These are phyloP conservation scores for Urochloa ruziziensis DNA, from an alignment of 176 grass and related monocot species.

Conservation along the genomic window DNA sequence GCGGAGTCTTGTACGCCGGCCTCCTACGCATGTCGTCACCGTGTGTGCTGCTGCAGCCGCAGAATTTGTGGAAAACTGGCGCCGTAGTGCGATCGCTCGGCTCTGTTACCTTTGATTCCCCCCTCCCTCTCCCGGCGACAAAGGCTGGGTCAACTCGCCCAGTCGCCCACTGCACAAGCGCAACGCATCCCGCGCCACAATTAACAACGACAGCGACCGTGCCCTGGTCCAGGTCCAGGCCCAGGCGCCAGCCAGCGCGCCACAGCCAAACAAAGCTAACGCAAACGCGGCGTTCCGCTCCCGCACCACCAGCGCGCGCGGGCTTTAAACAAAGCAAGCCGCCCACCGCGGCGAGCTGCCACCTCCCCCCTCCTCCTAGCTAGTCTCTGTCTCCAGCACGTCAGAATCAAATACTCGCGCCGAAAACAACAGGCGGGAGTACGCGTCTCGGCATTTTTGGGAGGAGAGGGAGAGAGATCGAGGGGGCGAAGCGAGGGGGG, in stretches of 20 bases:
- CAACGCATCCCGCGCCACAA: neutral
- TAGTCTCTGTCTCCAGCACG: neutral
- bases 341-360: neutral
- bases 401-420: conserved; percentile 10
- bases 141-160: conserved; percentile 8
- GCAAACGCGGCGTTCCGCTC: conserved; percentile 35
- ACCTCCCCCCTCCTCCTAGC: neutral
- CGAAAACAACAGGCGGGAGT: conserved; percentile 12
- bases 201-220: conserved; percentile 17
- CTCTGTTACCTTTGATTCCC: neutral
- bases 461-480: neutral
- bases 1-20: neutral
- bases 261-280: neutral
- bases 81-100: neutral
- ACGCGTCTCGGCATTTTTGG: neutral
- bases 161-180: neutral
- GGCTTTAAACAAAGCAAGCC: neutral
- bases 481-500: neutral
- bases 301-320: neutral
- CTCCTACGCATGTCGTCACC: neutral
- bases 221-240: neutral
- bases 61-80: neutral
- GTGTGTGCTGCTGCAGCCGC: neutral
- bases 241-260: neutral
- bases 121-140: neutral